Percentiles rank a stretch among this genome's conserved stretches.
Evolutionary conservation across 805 yeast species (phyloP).

Genomic region (Diddensiella santjacobensis): DNA sequence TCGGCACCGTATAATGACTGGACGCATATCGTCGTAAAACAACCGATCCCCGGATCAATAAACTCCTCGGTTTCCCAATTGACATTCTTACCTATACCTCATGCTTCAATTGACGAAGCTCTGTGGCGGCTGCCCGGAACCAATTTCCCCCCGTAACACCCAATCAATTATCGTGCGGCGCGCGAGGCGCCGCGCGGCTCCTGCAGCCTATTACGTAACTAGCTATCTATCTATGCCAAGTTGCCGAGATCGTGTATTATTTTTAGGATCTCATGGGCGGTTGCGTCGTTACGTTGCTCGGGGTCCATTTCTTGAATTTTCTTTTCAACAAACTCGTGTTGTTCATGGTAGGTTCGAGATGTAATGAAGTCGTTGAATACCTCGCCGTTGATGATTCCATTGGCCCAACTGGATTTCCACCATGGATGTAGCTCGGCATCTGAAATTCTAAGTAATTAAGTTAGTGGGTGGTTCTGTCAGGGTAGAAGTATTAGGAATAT

Average conservation of each 20-base stretch:
- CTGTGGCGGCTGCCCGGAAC: no score
- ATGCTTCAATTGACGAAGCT: neutral
- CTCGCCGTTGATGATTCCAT: neutral
- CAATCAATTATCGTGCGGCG: no score
- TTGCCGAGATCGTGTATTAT: neutral
- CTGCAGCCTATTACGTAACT: no score
- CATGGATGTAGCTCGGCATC: neutral
- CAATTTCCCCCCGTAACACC: no score
- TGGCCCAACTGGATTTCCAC: no score
- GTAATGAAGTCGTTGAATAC: neutral
- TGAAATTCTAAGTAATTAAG: neutral
- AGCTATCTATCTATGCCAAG: neutral
- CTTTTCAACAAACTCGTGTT: neutral
- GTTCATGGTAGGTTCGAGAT: neutral
- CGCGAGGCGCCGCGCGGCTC: no score
- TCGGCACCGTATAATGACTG: slow-evolving; percentile 9
- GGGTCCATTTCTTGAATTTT: neutral
- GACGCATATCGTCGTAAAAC: slow-evolving; percentile 10
- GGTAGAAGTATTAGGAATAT: no score
- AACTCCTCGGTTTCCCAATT: neutral
- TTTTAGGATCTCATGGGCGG: neutral
- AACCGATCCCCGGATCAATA: neutral
- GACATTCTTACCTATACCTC: neutral
- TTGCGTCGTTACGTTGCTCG: neutral
- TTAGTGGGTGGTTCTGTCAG: no score